Base-by-base conservation (phyloP, 768 basidiomycete genomes). In the Hemileccinum impolitum region DNA sequence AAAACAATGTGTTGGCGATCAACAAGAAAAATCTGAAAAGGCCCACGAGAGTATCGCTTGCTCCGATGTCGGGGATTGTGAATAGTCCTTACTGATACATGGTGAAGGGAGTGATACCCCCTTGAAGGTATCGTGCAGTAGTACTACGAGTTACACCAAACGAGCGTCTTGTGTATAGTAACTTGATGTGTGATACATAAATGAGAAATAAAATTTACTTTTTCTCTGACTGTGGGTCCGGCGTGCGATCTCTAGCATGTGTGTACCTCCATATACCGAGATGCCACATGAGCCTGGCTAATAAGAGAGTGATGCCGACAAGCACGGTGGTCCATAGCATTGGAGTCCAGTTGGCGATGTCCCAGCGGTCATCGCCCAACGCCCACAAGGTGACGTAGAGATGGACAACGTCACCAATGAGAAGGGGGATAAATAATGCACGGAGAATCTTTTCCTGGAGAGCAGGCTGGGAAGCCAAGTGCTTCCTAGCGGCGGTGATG, bases 21-120 rank as follows among this genome's bases (percentile, higher is more conserved):
- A 93, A 95, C 75, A 97, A 96, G 89, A 92, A 88, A 73, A 83
- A 84, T 51, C 75, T 99, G 52, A 85, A 81, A 72, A 85, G 80
- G 68, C 93, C 92, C 1, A 90, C 85, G 30, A 78, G 90, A 43
- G 76, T 79, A 35, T 90, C 89, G 4, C 77, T 90, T 36, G 78
- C 75, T 25, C 76, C 81, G 14, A 61, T 65, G 47, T 63, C 73
- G 36, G 69, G 69, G 44, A 87, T 90, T 48, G 87, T 90, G 43
- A 82, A 90, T 56, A 68, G 76, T 46, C 85, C 84, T 13, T 87
- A 77, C 56, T 86, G 49, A 40, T 38, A 41, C 43, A 40, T 28
- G 21, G 14, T 13, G 25, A 43, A 32, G 39, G 47, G 58, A 49
- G 55, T 38, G 50, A 54, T 60, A 59, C 56, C 51, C 55, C 50